Evolutionary conservation across 1,284 basidiomycete genomes (phyloP).

Genomic region (Neotropicomus parvogracilis): DNA sequence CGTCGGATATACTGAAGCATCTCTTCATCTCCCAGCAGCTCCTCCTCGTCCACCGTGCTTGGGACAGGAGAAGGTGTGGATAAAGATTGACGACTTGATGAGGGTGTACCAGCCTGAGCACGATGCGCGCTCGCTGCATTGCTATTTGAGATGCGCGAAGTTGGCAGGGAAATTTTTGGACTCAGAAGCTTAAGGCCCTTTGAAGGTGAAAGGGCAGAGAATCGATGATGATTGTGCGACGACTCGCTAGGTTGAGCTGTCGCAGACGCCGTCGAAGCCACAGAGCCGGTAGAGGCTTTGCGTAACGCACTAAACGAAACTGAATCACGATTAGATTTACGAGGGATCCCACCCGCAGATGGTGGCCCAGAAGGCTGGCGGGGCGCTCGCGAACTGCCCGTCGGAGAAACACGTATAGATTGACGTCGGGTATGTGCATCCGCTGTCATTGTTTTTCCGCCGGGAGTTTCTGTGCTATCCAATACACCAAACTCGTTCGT

Average conservation of each 20-base stretch:
- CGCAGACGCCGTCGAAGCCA: constrained; percentile 58
- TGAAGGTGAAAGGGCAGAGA: constrained; percentile 77
- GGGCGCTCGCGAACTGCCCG: constrained; percentile 54
- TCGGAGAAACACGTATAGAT: constrained; percentile 60
- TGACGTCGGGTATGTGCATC: constrained; percentile 40
- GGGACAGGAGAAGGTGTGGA: constrained; percentile 79
- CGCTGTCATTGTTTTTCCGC: constrained; percentile 38
- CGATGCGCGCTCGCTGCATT: constrained; percentile 49
- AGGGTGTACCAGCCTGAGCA: constrained; percentile 55
- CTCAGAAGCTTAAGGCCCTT: constrained; percentile 75
- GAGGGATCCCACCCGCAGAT: constrained; percentile 45
- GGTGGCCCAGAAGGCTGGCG: constrained; percentile 58
- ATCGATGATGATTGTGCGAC: constrained; percentile 51
- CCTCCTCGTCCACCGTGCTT: constrained; percentile 83
- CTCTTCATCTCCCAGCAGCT: constrained; percentile 89
- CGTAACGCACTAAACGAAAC: constrained; percentile 70
- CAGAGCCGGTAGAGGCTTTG: constrained; percentile 76
- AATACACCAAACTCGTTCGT: constrained; percentile 79
- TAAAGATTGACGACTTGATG: constrained; percentile 69
- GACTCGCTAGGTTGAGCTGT: constrained; percentile 35
- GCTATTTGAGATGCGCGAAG: constrained; percentile 49
- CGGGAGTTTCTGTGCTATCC: constrained; percentile 47
- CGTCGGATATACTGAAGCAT: constrained; percentile 93
- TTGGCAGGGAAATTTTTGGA: constrained; percentile 67
- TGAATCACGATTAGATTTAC: constrained; percentile 71